A percentile compares a stretch with the other conserved stretches of the same genome.
These are phyloP conservation scores for Aspergillus conjunctus DNA, from an alignment of 495 filamentous ascomycete genomes.

Conservation along the genomic window DNA sequence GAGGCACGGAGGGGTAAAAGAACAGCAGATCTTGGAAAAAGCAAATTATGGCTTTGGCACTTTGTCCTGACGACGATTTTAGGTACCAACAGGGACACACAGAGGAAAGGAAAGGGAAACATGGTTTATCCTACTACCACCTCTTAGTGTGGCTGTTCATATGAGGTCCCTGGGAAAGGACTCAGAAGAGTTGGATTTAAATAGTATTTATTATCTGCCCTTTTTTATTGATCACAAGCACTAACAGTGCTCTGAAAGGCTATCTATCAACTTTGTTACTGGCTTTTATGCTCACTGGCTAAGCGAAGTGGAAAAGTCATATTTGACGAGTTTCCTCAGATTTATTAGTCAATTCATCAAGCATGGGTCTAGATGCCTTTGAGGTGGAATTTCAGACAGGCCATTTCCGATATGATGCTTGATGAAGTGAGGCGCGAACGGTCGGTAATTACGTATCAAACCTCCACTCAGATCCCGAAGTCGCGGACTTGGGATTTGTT, in stretches of 20 bases:
- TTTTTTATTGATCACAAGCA: conserved; percentile 21
- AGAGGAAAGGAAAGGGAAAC: no score
- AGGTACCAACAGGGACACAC: no score
- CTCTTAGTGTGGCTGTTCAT: neutral
- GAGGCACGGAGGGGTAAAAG: neutral
- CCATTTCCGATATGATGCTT: conserved; percentile 10
- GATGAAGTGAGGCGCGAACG: conserved; percentile 1
- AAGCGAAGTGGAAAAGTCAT: no score
- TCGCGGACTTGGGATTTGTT: no score
- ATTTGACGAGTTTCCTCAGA: neutral
- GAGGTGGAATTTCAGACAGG: neutral
- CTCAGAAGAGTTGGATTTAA: conserved; percentile 16
- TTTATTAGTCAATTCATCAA: neutral
- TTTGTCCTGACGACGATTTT: no score
- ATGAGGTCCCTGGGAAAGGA: neutral
- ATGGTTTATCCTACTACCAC: neutral
- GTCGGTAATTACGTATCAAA: neutral
- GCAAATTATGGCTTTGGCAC: neutral
- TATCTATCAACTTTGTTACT: neutral
- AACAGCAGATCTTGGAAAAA: neutral
- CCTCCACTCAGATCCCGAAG: neutral
- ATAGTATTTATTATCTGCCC: conserved; percentile 3
- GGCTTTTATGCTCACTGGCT: neutral
- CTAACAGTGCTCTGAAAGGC: neutral
- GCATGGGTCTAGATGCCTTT: neutral